Conservation (phyloP, 2,329 filamentous ascomycete species). For the Volutella citrinella region DNA sequence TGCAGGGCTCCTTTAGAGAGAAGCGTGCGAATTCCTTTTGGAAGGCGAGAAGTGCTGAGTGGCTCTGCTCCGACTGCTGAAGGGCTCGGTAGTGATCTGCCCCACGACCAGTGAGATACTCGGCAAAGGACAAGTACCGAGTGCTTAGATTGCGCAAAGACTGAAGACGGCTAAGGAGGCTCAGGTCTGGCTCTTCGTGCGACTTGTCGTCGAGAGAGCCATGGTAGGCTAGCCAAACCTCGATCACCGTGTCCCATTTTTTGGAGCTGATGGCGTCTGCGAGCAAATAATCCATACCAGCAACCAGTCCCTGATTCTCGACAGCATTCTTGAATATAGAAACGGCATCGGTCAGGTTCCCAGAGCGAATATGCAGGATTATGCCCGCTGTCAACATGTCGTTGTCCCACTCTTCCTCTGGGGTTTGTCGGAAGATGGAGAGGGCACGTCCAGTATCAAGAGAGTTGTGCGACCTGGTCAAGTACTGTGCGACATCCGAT, state of each 20-base stretch:
- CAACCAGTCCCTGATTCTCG: constrained; percentile 27
- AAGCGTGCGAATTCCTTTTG: constrained; percentile 29
- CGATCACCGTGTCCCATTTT: constrained; percentile 35
- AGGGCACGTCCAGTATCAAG: constrained; percentile 45
- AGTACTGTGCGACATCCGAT: constrained; percentile 36
- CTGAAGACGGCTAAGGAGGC: constrained; percentile 20
- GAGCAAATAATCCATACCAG: constrained; percentile 44
- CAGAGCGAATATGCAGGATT: constrained; percentile 38
- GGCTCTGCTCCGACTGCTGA: constrained; percentile 18
- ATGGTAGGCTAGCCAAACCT: constrained; percentile 36
- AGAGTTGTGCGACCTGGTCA: constrained; percentile 40
- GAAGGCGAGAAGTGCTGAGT: constrained; percentile 24
- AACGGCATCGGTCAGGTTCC: constrained; percentile 37
- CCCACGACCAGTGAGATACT: constrained; percentile 27
- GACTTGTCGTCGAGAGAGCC: constrained; percentile 7
- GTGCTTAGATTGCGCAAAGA: constrained; percentile 26
- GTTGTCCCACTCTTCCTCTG: constrained; percentile 37
- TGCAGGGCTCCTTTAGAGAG: constrained; percentile 31
- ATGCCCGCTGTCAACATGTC: constrained; percentile 39
- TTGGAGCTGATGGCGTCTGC: constrained; percentile 35
- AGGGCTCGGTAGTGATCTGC: constrained; percentile 20
- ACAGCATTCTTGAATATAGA: constrained; percentile 39
- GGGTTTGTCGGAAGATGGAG: constrained; percentile 40
- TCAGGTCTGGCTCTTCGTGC: constrained; percentile 12
- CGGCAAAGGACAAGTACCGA: constrained; percentile 33